Conservation (phyloP, 495 filamentous ascomycete species). For the Talaromyces nanjingensis region DNA sequence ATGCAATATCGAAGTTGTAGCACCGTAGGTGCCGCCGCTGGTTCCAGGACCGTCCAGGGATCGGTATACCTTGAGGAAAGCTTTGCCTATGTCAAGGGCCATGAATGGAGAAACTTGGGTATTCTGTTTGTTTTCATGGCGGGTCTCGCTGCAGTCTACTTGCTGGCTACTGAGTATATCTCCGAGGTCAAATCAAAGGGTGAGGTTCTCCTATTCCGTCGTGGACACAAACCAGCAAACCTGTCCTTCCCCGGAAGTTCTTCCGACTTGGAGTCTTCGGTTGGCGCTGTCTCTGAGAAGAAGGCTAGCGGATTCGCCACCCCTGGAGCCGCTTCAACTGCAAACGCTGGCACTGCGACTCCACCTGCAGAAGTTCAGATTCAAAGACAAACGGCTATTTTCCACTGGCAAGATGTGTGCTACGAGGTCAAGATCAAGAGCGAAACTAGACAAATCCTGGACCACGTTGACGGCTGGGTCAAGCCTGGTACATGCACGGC, state of each 20-base stretch:
- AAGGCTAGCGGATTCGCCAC: slow-evolving; percentile 20
- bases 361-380: slow-evolving; percentile 11
- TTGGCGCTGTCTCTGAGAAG: slow-evolving; percentile 19
- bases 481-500: slow-evolving; percentile 86
- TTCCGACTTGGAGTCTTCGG: background rate
- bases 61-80: slow-evolving; percentile 58
- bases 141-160: slow-evolving; percentile 58
- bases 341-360: slow-evolving; percentile 3
- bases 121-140: slow-evolving; percentile 71
- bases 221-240: slow-evolving; percentile 58
- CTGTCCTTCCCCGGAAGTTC: slow-evolving; percentile 29
- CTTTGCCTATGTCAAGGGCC: slow-evolving; percentile 51
- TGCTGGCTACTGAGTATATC: slow-evolving; percentile 67
- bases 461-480: slow-evolving; percentile 84
- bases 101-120: slow-evolving; percentile 79
- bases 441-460: slow-evolving; percentile 65
- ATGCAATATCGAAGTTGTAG: slow-evolving; percentile 47
- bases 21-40: slow-evolving; percentile 54
- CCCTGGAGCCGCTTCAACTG: slow-evolving; percentile 42
- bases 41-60: slow-evolving; percentile 50
- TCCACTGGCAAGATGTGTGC: slow-evolving; percentile 80
- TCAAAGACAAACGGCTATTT: slow-evolving; percentile 60
- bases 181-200: slow-evolving; percentile 76
- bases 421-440: slow-evolving; percentile 88
- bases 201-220: slow-evolving; percentile 81